Evolutionary conservation across 225 moss, liverwort and hornwort species (phyloP), one percentile per base, ranked within the genome.

Genomic region (Polytrichum commune): DNA sequence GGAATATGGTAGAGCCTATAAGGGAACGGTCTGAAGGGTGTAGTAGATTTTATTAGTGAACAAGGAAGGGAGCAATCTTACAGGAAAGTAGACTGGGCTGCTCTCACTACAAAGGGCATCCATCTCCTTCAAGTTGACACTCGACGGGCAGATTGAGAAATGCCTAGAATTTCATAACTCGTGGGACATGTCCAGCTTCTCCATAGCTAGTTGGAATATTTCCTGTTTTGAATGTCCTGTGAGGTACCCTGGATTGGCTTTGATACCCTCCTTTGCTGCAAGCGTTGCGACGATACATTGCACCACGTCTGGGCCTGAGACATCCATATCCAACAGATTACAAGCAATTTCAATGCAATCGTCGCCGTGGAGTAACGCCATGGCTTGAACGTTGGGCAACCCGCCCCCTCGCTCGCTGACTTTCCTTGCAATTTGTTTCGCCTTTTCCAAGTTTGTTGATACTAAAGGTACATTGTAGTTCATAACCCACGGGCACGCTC

Each of bases 401-500:
- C 98, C 95, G 10, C 93, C 95, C 8, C 98, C 93, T 77, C 98
- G 81, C 64, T 86, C 80, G 60, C 98, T 91, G 54, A 95, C 91
- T 67, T 46, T 78, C 20, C 84, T 79, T 28, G 95, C 98, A 7
- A 98, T 88, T 19, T 69, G 82, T 24, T 76, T 84, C 6, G 76
- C 93, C 32, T 55, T 73, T 55, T 46, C 32, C 63, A 98, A 79
- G 72, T 93, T 63, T 22, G 64, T 76, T 18, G 91, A 85, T 0
- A 27, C 9, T 46, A 98, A 54, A 0, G 98, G 95, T 4, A 98
- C 82, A 73, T 98, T 98, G 82, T 91, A 98, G 74, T 95, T 98
- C 90, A 86, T 87, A 72, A 98, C 91, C 98, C 98, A 98, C 20
- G 92, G 92, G 55, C 80, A 86, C 18, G 93, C 98, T 30, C 98